These are phyloP conservation scores for Penicillium glabrum DNA, from an alignment of 2,329 filamentous ascomycete species.

Conservation along the genomic window DNA sequence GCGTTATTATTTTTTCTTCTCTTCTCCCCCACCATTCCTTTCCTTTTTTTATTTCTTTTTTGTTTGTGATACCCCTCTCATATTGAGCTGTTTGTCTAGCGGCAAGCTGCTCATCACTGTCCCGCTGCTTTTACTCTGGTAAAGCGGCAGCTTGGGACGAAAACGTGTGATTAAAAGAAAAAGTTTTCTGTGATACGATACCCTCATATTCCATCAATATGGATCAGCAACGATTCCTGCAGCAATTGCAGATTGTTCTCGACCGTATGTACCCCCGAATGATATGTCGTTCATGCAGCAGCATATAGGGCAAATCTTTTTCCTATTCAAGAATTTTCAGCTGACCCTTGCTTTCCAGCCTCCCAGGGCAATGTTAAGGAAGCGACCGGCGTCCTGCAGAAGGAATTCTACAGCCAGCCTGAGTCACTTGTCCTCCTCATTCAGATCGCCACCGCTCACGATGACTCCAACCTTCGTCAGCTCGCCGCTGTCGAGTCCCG, in stretches of 20 bases:
- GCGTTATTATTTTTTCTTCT: slow-evolving; percentile 11
- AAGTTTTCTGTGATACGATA: slow-evolving; percentile 7
- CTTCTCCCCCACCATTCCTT: slow-evolving; percentile 18
- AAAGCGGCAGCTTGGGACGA: slow-evolving; percentile 12
- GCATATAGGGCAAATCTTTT: neutral
- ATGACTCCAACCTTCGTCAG: slow-evolving; percentile 72
- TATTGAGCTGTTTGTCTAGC: slow-evolving; percentile 29
- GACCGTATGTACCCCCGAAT: slow-evolving; percentile 64
- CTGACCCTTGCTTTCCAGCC: slow-evolving; percentile 54
- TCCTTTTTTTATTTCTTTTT: slow-evolving; percentile 20
- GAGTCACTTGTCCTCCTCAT: slow-evolving; percentile 82
- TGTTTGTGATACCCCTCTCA: slow-evolving; percentile 32
- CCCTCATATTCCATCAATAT: slow-evolving; percentile 48
- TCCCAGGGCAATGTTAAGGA: slow-evolving; percentile 87
- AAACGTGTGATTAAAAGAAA: neutral
- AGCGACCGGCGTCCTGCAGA: slow-evolving; percentile 85
- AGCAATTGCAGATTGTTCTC: slow-evolving; percentile 83
- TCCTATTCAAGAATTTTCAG: neutral
- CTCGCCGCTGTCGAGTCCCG: slow-evolving; percentile 87
- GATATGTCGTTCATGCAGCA: neutral
- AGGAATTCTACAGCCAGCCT: slow-evolving; percentile 86
- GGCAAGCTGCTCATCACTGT: slow-evolving; percentile 30
- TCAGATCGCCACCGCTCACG: slow-evolving; percentile 81
- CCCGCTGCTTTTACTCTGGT: slow-evolving; percentile 11
- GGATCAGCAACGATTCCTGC: slow-evolving; percentile 80